Evolutionary conservation across 2,329 filamentous ascomycete genomes (phyloP).

Genomic region (Teratosphaeria gauchensis): DNA sequence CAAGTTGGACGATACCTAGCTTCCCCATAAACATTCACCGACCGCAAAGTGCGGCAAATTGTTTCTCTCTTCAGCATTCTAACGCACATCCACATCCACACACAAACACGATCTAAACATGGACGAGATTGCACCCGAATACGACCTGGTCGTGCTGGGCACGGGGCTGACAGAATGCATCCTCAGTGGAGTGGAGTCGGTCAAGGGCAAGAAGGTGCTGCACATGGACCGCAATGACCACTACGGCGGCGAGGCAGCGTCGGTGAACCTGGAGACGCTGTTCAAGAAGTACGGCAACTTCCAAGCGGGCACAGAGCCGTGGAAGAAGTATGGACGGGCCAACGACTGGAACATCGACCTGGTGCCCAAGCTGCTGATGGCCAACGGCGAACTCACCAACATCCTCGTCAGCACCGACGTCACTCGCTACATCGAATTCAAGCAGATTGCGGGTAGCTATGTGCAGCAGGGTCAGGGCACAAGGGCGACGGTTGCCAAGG

Average conservation of each 20-base stretch:
- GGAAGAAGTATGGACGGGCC: slow-evolving; percentile 92
- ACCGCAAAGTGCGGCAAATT: neutral
- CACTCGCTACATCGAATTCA: slow-evolving; percentile 45
- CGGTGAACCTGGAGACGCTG: slow-evolving; percentile 91
- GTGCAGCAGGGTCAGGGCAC: slow-evolving; percentile 78
- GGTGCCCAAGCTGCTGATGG: slow-evolving; percentile 97
- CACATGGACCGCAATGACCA: slow-evolving; percentile 98
- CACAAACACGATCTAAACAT: slow-evolving; percentile 40
- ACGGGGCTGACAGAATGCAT: slow-evolving; percentile 98
- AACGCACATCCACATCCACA: neutral
- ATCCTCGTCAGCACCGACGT: slow-evolving; percentile 91
- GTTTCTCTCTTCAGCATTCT: neutral
- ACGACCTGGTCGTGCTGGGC: slow-evolving; percentile 97
- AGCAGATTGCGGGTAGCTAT: slow-evolving; percentile 78
- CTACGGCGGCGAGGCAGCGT: slow-evolving; percentile 95
- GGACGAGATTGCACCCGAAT: slow-evolving; percentile 97
- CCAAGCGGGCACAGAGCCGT: slow-evolving; percentile 70
- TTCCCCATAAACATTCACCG: neutral
- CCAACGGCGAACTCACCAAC: slow-evolving; percentile 95
- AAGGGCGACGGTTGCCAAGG: slow-evolving; percentile 91
- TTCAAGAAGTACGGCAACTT: slow-evolving; percentile 93
- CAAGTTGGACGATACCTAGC: neutral
- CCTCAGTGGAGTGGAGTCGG: slow-evolving; percentile 91
- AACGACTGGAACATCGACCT: slow-evolving; percentile 99
- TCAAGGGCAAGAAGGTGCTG: slow-evolving; percentile 97